Evolutionary conservation across 2,329 filamentous ascomycete genomes (phyloP), one percentile per base, ranked within the genome.

Genomic region (Berkeleyomyces basicola): DNA sequence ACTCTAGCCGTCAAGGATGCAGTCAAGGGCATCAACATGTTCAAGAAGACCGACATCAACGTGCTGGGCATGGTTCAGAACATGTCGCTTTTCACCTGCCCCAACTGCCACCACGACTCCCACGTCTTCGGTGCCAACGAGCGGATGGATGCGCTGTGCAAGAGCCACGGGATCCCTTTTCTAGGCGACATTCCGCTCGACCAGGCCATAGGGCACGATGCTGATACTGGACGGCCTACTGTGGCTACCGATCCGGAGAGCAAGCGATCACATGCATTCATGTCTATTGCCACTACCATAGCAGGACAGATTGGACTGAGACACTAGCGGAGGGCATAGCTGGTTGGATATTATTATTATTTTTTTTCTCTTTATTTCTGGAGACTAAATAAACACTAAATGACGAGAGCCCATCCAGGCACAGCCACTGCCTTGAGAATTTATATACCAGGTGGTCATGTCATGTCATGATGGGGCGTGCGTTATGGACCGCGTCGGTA

Each of bases 1-100:
- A 90, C 95, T 60, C 82, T 99, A 37, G 90, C 92, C 1, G 82
- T 96, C 1, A 90, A 92, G 68, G 93, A 99, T 70, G 92, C 93
- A 0, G 81, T 95, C 23, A 90, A 93, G 68, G 93, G 93, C 2
- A 86, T 96, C 66, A 88, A 89, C 68, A 90, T 99, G 83, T 97
- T 97, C 74, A 83, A 85, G 68, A 92, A 89, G 69, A 88, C 95
- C 68, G 77, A 87, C 62, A 83, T 95, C 4, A 85, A 88, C 59
- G 80, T 93, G 42, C 77, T 97, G 1, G 93, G 93, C 1, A 83
- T 97, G 74, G 86, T 99, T 16, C 86, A 93, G 71, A 96, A 96
- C 70, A 96, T 96, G 90, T 86, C 85, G 6, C 79, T 90, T 44
- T 95, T 95, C 71, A 82, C 79, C 3, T 95, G 90, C 68, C 88